Evolutionary conservation across 495 filamentous ascomycete genomes (phyloP).

Genomic region (Trichocladium antarcticum): DNA sequence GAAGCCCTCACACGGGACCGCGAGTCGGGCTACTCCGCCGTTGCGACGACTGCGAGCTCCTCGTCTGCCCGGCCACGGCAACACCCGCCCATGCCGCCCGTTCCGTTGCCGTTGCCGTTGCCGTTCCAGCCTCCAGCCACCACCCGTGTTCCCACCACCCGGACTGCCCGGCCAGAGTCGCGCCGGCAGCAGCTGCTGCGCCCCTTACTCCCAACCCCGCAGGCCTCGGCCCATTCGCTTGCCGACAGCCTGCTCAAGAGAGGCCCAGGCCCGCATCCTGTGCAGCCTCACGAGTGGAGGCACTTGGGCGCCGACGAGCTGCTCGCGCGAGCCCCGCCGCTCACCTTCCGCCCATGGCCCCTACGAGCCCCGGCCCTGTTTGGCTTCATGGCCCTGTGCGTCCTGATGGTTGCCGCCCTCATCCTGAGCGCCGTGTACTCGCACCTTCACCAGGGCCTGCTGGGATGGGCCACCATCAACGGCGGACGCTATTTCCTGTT

Average conservation of each 20-base stretch:
- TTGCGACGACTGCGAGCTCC: conserved; percentile 17
- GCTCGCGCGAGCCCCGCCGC: conserved; percentile 28
- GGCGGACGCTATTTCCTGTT: conserved; percentile 74
- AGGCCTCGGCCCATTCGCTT: conserved; percentile 23
- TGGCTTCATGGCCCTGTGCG: conserved; percentile 45
- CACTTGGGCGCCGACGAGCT: conserved; percentile 16
- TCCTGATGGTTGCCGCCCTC: conserved; percentile 61
- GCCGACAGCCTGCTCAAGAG: conserved; percentile 21
- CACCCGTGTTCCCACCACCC: neutral
- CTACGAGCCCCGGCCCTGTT: conserved; percentile 53
- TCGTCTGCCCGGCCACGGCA: neutral
- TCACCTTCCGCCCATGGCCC: conserved; percentile 55
- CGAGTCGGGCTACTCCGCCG: conserved; percentile 22
- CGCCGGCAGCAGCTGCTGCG: neutral
- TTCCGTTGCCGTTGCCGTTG: neutral
- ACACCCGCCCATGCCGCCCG: neutral
- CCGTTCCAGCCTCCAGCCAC: neutral
- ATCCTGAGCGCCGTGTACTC: conserved; percentile 68
- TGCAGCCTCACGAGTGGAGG: conserved; percentile 24
- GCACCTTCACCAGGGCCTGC: conserved; percentile 49
- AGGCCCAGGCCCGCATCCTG: conserved; percentile 10
- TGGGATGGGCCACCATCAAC: conserved; percentile 52
- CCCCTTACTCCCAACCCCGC: conserved; percentile 9
- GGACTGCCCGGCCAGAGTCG: neutral
- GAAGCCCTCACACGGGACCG: conserved; percentile 34